Evolutionary conservation across 345 rosid genomes (phyloP).

Genomic region (Psidium friedrichsthalianum): DNA sequence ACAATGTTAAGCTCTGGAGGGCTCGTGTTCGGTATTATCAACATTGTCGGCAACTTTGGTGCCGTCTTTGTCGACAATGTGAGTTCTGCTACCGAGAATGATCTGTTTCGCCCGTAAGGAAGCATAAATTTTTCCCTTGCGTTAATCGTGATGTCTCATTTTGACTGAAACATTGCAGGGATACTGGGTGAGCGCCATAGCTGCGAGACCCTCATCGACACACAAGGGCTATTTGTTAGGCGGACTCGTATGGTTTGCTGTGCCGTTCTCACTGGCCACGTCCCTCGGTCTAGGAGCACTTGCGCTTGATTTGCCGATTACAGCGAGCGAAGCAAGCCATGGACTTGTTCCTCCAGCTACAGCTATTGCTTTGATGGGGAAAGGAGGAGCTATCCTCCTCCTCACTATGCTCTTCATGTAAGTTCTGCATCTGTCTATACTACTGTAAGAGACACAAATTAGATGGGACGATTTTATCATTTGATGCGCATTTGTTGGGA

Average conservation of each 20-base stretch:
- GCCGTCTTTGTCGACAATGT: constrained; percentile 92
- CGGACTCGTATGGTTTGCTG: constrained; percentile 93
- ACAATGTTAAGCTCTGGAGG: constrained; percentile 96
- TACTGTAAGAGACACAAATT: background rate
- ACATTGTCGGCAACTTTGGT: constrained; percentile 85
- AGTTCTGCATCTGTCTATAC: constrained; percentile 8
- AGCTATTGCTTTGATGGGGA: constrained; percentile 93
- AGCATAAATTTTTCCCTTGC: background rate
- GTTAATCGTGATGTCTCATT: background rate
- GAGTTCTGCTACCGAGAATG: constrained; percentile 6
- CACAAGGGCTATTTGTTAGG: constrained; percentile 88
- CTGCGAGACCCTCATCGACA: constrained; percentile 88
- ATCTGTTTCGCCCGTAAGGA: background rate
- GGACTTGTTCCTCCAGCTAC: constrained; percentile 95
- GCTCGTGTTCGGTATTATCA: constrained; percentile 78
- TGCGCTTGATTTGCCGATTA: constrained; percentile 79
- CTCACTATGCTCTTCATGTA: constrained; percentile 96
- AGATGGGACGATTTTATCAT: background rate
- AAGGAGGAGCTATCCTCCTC: constrained; percentile 78
- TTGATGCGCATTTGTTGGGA: background rate
- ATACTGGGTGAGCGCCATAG: constrained; percentile 96
- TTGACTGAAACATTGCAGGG: constrained; percentile 30
- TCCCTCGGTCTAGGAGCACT: constrained; percentile 92
- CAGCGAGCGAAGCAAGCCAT: constrained; percentile 53
- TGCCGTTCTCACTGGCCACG: constrained; percentile 88